Base-by-base conservation (phyloP, 2,329 filamentous ascomycete genomes). In the Xylariaceae sp. region DNA sequence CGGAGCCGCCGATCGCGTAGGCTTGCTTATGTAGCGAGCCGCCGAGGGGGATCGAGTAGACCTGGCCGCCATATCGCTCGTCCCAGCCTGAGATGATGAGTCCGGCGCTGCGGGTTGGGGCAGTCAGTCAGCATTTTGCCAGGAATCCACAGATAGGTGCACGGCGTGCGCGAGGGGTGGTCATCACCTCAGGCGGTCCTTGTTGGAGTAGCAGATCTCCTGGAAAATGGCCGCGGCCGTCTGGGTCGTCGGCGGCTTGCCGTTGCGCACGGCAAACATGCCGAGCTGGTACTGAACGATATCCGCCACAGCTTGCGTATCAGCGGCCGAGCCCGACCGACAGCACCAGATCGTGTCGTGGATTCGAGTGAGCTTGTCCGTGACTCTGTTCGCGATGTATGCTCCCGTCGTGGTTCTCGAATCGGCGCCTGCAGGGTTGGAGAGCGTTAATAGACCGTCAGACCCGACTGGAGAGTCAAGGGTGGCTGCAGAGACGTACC, bases 301-400 rank as follows among this genome's bases (percentile, higher is more conserved):
- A 56, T 98, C 92, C 39, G 92, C 92, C 31, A 98, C 88, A 31
- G 92, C 92, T 65, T 98, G 92, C 39, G 92, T 98, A 58, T 98
- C 92, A 48, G 92, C 92, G 19, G 92, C 92, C 17, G 92, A 98
- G 32, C 92, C 92, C 41, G 92, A 96, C 55, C 92, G 83, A 70
- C 92, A 98, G 70, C 92, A 98, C 92, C 92, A 98, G 65, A 98
- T 96, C 39, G 90, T 96, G 64, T 98, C 92, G 67, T 94, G 85
- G 41, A 98, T 90, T 70, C 89, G 84, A 54, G 92, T 98, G 59
- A 98, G 80, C 73, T 98, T 98, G 75, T 98, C 92, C 45, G 92
- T 98, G 47, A 98, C 92, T 72, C 92, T 83, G 66, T 98, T 98
- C 53, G 92, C 92, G 58, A 98, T 96, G 74, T 96, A 98, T 51